These are phyloP conservation scores for Vigna mungo DNA, from an alignment of 306 rosid genomes.

Conservation along the genomic window DNA sequence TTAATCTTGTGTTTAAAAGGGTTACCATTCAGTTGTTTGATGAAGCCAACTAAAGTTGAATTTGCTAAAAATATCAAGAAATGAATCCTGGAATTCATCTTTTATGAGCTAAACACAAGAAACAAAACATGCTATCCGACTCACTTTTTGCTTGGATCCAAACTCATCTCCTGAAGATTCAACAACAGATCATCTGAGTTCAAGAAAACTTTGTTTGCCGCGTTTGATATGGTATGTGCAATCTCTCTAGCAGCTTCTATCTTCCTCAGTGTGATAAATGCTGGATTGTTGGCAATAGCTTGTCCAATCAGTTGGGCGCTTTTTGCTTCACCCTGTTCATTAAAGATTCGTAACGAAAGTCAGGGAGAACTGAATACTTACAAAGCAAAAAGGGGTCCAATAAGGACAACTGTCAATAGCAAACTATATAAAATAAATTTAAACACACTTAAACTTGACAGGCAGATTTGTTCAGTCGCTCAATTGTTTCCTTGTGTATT, in stretches of 20 bases:
- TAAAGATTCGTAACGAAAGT: neutral
- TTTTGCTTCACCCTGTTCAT: constrained; percentile 79
- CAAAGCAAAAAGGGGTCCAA: neutral
- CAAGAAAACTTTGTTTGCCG: constrained; percentile 72
- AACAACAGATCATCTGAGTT: constrained; percentile 76
- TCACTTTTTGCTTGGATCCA: constrained; percentile 57
- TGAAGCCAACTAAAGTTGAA: constrained; percentile 26
- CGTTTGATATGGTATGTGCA: constrained; percentile 66
- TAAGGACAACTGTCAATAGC: constrained; percentile 14
- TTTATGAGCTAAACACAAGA: constrained; percentile 13
- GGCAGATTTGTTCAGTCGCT: neutral
- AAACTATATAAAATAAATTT: constrained; percentile 5
- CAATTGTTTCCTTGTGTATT: too few species aligned
- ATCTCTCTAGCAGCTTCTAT: constrained; percentile 94
- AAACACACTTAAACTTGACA: constrained; percentile 16
- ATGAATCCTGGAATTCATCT: constrained; percentile 19
- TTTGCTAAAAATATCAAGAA: constrained; percentile 11
- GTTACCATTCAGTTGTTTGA: neutral
- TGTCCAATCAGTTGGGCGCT: constrained; percentile 84
- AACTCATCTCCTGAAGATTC: constrained; percentile 72
- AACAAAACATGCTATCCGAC: constrained; percentile 22
- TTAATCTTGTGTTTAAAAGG: constrained; percentile 6
- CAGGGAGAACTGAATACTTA: neutral
- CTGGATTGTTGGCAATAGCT: constrained; percentile 82
- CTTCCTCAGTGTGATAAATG: constrained; percentile 82